These are phyloP conservation scores for Lichtheimia ramosa DNA, from an alignment of 371 early-diverging fungal species.

Conservation along the genomic window DNA sequence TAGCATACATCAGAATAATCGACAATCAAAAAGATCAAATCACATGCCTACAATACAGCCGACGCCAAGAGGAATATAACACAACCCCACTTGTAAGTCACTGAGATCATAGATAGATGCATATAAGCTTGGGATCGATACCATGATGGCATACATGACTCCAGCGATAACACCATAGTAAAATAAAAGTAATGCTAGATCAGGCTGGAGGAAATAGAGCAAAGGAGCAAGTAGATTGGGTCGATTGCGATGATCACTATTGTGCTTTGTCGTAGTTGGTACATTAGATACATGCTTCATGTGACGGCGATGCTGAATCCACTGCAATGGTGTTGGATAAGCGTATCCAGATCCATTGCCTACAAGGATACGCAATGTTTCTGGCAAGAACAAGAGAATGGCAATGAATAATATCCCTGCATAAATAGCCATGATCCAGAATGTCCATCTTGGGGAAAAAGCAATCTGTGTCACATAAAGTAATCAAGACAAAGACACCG, in stretches of 20 bases:
- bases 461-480: not conserved
- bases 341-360: conserved; percentile 28
- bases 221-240: conserved; percentile 19
- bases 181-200: conserved; percentile 8
- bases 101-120: conserved; percentile 10
- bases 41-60: conserved; percentile 15
- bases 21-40: no score
- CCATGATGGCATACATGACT: conserved; percentile 12
- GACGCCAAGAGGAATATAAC: conserved; percentile 11
- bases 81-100: conserved; percentile 19
- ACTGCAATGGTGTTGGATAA: conserved; percentile 28
- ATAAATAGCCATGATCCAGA: conserved; percentile 54
- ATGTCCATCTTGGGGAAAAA: conserved; percentile 32
- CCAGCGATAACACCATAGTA: conserved; percentile 11
- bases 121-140: conserved; percentile 14
- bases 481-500: not conserved
- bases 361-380: conserved; percentile 53
- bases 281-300: not conserved
- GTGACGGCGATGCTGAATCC: conserved; percentile 7
- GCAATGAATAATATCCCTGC: conserved; percentile 40
- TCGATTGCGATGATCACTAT: not conserved
- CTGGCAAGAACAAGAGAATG: conserved; percentile 56
- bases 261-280: not conserved
- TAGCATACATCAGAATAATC: no score
- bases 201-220: conserved; percentile 13